phyloP scores from a whole-genome alignment of 805 yeast genomes.

The Wickerhamiella occidentalis region DNA sequence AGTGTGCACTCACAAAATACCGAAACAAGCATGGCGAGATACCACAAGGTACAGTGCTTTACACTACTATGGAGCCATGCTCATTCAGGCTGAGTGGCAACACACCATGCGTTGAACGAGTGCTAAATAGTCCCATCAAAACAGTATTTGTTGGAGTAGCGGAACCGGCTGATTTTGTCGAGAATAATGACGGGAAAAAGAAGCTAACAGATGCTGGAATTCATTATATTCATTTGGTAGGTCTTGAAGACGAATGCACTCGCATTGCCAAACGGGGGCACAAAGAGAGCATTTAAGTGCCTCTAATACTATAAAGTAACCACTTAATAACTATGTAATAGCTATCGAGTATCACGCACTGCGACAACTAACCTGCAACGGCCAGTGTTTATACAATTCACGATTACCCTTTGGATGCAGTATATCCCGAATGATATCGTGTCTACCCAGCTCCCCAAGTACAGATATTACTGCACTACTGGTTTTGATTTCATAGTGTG shows the following conservation, averaged over 20 bases:
- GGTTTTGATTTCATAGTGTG: not conserved
- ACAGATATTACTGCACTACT: not conserved
- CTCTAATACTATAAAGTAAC: too few relatives aligned
- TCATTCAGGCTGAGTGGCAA: conserved; percentile 81
- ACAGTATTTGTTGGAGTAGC: conserved; percentile 83
- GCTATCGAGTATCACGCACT: too few relatives aligned
- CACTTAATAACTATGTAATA: too few relatives aligned
- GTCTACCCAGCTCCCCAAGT: not conserved
- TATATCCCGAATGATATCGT: not conserved
- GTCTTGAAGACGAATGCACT: conserved; percentile 61
- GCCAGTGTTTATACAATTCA: not conserved
- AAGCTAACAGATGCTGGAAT: conserved; percentile 47
- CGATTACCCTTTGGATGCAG: not conserved
- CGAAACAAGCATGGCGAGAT: conserved; percentile 33
- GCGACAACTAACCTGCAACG: too few relatives aligned
- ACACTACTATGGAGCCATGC: conserved; percentile 98
- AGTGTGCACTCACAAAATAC: conserved; percentile 77
- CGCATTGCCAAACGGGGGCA: conserved; percentile 68
- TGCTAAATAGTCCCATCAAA: conserved; percentile 45
- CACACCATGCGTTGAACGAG: conserved; percentile 73
- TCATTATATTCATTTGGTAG: conserved; percentile 69
- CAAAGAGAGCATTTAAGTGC: too few relatives aligned
- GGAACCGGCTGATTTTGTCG: conserved; percentile 85
- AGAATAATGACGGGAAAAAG: conserved; percentile 51
- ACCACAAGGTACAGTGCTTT: conserved; percentile 69